These are phyloP conservation scores for Aspergillus proliferans DNA, from an alignment of 2,329 filamentous ascomycete species.

Conservation along the genomic window DNA sequence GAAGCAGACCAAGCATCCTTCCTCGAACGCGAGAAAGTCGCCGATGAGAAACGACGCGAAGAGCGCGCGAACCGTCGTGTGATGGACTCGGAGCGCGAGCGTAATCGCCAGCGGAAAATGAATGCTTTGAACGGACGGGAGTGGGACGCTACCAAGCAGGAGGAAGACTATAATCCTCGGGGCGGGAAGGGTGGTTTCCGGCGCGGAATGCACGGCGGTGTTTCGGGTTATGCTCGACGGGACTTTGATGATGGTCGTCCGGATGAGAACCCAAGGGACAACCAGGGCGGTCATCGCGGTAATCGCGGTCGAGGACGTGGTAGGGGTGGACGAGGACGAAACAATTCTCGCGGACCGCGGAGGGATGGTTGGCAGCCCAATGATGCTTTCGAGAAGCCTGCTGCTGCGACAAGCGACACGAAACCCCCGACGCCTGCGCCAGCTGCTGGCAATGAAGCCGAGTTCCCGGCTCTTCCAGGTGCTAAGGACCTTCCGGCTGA, in stretches of 20 bases:
- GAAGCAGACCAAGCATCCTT: conserved; percentile 63
- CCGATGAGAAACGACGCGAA: conserved; percentile 50
- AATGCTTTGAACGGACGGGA: conserved; percentile 54
- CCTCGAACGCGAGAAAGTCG: conserved; percentile 56
- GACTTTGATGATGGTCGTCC: conserved; percentile 22
- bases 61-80: conserved; percentile 46
- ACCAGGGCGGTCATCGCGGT: conserved; percentile 2
- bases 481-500: conserved; percentile 13
- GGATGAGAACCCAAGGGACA: conserved; percentile 13
- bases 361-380: conserved; percentile 11
- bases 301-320: conserved; percentile 27
- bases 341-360: conserved; percentile 18
- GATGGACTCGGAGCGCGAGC: conserved; percentile 59
- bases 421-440: conserved; percentile 14
- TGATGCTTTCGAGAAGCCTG: conserved; percentile 2
- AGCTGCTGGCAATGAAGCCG: conserved; percentile 23
- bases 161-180: conserved; percentile 47
- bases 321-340: conserved; percentile 22
- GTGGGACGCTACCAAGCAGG: conserved; percentile 57
- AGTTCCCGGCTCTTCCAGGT: conserved; percentile 32
- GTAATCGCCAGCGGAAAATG: conserved; percentile 54
- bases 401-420: conserved; percentile 6
- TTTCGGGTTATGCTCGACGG: conserved; percentile 32
- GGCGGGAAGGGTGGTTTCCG: conserved; percentile 40
- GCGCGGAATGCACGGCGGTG: conserved; percentile 48